phyloP scores from a whole-genome alignment of 2,329 filamentous ascomycete genomes.

The Neofusicoccum sp. region DNA sequence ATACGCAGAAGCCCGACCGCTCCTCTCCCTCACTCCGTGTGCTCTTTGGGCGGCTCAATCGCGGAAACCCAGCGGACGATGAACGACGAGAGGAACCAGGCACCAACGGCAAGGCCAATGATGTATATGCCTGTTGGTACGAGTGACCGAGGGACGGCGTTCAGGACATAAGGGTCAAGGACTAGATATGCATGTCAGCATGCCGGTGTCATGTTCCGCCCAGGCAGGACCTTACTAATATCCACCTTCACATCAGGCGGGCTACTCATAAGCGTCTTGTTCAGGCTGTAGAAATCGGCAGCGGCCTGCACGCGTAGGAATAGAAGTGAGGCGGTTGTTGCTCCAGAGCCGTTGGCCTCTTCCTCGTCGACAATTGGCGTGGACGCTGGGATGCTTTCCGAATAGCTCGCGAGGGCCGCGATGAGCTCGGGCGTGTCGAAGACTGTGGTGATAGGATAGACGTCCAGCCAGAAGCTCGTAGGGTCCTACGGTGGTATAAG shows the following conservation, averaged over 20 bases:
- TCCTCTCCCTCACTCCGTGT: constrained; percentile 31
- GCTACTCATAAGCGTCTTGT: constrained; percentile 70
- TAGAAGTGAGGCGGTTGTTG: constrained; percentile 52
- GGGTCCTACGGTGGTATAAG: constrained; percentile 66
- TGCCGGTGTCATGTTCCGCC: not conserved
- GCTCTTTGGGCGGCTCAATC: constrained; percentile 28
- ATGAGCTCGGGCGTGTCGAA: constrained; percentile 63
- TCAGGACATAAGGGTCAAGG: constrained; percentile 80
- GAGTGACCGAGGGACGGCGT: constrained; percentile 76
- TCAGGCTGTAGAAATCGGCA: constrained; percentile 80
- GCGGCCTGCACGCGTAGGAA: constrained; percentile 73
- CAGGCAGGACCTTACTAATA: constrained; percentile 47
- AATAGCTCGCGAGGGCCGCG: constrained; percentile 63
- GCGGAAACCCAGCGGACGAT: constrained; percentile 36
- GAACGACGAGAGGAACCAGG: constrained; percentile 51
- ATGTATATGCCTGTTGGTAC: constrained; percentile 71
- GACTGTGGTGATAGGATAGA: constrained; percentile 60
- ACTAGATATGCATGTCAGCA: constrained; percentile 45
- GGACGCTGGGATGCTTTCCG: constrained; percentile 38
- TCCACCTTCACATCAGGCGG: constrained; percentile 76
- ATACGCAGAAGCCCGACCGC: not conserved
- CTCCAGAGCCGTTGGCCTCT: not conserved
- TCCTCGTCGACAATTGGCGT: constrained; percentile 15
- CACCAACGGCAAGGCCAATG: constrained; percentile 54
- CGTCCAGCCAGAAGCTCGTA: constrained; percentile 70